phyloP scores from a whole-genome alignment of 306 rosid genomes.

The Corylus avellana region DNA sequence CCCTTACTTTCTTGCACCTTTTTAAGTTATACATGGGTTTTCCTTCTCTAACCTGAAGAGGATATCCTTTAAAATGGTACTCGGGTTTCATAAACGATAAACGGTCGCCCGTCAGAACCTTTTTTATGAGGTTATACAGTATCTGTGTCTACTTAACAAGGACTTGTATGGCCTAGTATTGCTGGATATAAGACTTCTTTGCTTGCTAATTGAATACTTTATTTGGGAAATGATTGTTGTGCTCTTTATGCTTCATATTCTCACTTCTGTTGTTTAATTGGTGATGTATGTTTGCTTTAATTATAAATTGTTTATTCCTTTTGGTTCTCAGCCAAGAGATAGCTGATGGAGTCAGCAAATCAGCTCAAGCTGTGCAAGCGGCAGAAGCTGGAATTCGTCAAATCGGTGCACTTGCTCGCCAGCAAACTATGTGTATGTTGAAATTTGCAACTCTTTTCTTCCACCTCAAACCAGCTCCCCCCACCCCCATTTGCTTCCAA shows the following conservation, averaged over 20 bases:
- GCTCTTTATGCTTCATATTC: not conserved
- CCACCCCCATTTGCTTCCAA: not conserved
- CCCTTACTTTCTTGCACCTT: too few species aligned
- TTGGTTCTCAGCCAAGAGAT: constrained; percentile 76
- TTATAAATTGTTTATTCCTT: constrained; percentile 13
- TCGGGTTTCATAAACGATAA: too few species aligned
- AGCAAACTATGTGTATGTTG: constrained; percentile 82
- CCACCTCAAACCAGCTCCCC: not conserved
- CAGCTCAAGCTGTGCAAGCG: constrained; percentile 88
- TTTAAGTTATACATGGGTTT: too few species aligned
- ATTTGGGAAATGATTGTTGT: not conserved
- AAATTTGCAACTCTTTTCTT: not conserved
- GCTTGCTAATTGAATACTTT: not conserved
- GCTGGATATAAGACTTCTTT: not conserved
- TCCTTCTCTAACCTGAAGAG: too few species aligned
- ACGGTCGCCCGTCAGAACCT: not conserved
- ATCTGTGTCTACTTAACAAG: not conserved
- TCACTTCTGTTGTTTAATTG: not conserved
- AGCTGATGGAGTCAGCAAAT: constrained; percentile 82
- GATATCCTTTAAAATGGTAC: too few species aligned
- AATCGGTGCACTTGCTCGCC: constrained; percentile 73
- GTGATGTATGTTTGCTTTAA: not conserved
- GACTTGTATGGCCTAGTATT: not conserved
- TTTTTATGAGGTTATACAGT: not conserved
- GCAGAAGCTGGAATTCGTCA: constrained; percentile 88